Base-by-base conservation (phyloP, 805 yeast genomes). In the Barnettozyma vustinii region DNA sequence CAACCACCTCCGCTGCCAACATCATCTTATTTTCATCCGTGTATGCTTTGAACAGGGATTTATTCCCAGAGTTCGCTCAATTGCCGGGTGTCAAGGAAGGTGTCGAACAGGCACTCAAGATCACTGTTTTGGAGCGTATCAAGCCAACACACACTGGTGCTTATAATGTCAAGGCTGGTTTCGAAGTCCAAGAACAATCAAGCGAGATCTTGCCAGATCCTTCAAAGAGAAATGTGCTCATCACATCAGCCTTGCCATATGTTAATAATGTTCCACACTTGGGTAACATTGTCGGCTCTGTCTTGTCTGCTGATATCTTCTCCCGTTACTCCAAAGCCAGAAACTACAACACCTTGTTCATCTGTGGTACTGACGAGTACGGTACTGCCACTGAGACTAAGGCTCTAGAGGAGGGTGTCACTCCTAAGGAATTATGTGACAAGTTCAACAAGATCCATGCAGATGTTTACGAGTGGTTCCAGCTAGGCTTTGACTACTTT, bases 311-410 rank as follows among this genome's bases (percentile, higher is more conserved):
- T 32, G 99, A 94, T 71, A 87, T 92, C 54, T 94, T 79, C 69
- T 77, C 97, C 48, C 82, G 98, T 64, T 94, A 87, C 68, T 80
- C 87, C 65, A 91, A 90, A 68, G 83, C 84, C 59, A 82, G 97
- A 74, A 87, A 89, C 67, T 84, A 84, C 71, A 94, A 91, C 66
- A 75, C 96, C 19, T 72, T 94, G 55, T 94, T 73, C 62, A 71
- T 94, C 49, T 90, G 99, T 70, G 99, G 99, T 71, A 94, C 99
- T 36, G 99, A 94, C 66, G 99, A 94, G 71, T 94, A 94, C 66
- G 99, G 99, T 66, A 94, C 99, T 50, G 99, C 99, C 42, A 94
- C 99, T 15, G 99, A 94, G 69, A 94, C 99, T 26, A 94, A 92
- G 71, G 99, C 99, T 10, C 71, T 94, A 45, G 98, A 92, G 66